Evolutionary conservation across 2,329 filamentous ascomycete genomes (phyloP), one percentile per base, ranked within the genome.

Genomic region (Apiospora marii): DNA sequence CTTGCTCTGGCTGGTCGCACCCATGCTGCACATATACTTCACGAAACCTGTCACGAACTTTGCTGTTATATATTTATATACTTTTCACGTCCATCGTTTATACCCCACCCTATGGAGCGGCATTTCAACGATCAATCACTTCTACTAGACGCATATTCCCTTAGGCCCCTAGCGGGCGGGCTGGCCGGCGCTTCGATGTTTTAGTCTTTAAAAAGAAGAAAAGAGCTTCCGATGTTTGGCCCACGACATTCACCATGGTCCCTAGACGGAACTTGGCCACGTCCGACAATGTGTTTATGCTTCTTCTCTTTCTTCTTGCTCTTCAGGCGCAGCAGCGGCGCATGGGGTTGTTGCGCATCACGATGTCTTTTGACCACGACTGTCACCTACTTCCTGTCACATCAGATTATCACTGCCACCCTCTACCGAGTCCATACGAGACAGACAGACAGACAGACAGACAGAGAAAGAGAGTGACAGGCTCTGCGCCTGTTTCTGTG

Each of bases 11-110:
- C 58, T 64, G 19, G 34, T 64, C 4, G 22, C 16, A 41, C 41
- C 34, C 22, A n/a, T 64, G 58, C 58, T 64, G 58, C 58, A 64
- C 58, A 68, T 48, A 48, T 68, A 46, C 67, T 68, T 68, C 44
- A 68, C 67, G 67, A 68, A 27, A 44, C 13, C 24, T 48, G 67
- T 68, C 67, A 68, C 67, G 67, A 68, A 48, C 67, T 48, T 64
- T 68, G 44, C 46, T 68, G 41, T n/a, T 68, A 46, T 22, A 43
- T 43, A 43, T 41, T 30, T 24, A 19, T 68, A 68, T 48, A 43
- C 41, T 46, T 46, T 48, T 44, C 44, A 46, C 22, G 30, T 48
- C 67, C 43, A 68, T 48, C 58, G 34, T 64, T 64, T 64, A 64
- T 64, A 64, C 30, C 58, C 58, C 58, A 58, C 24, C 58, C 58